Conservation (phyloP, 306 rosid genomes). For the Vicia faba region DNA sequence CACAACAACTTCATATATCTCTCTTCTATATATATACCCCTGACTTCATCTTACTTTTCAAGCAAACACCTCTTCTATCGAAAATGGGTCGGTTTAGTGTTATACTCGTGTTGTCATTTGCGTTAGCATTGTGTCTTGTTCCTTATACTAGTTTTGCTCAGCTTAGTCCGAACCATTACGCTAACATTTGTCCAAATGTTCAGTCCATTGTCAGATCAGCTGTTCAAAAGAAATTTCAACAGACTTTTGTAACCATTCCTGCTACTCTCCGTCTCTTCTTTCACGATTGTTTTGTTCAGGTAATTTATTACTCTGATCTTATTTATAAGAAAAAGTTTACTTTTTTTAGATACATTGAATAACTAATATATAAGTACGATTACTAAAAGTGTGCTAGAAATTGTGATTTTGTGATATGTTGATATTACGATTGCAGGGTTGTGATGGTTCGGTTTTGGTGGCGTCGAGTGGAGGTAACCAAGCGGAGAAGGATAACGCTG, state of each 20-base stretch:
- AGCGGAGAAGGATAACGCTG: constrained; percentile 78
- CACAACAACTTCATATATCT: neutral
- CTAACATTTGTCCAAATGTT: constrained; percentile 76
- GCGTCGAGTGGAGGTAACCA: constrained; percentile 49
- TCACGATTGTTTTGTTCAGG: constrained; percentile 91
- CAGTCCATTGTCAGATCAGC: constrained; percentile 58
- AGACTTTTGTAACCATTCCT: constrained; percentile 81
- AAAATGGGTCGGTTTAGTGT: constrained; percentile 51
- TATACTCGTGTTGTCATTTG: constrained; percentile 46
- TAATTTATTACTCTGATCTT: neutral
- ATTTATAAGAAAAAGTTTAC: no score
- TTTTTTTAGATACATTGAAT: no score
- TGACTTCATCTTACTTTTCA: constrained; percentile 22
- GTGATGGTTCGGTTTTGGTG: constrained; percentile 64
- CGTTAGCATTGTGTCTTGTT: constrained; percentile 39
- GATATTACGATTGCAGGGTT: constrained; percentile 47
- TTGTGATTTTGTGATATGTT: no score
- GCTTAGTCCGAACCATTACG: constrained; percentile 65
- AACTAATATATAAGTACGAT: no score
- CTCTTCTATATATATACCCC: constrained; percentile 31
- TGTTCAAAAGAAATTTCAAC: constrained; percentile 58
- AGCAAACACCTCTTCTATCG: constrained; percentile 10
- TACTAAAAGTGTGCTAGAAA: no score
- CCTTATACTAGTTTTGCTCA: constrained; percentile 50
- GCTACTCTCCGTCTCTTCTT: constrained; percentile 92